phyloP scores from a whole-genome alignment of 305 asterid species.

The Solanum aculeatissimum region DNA sequence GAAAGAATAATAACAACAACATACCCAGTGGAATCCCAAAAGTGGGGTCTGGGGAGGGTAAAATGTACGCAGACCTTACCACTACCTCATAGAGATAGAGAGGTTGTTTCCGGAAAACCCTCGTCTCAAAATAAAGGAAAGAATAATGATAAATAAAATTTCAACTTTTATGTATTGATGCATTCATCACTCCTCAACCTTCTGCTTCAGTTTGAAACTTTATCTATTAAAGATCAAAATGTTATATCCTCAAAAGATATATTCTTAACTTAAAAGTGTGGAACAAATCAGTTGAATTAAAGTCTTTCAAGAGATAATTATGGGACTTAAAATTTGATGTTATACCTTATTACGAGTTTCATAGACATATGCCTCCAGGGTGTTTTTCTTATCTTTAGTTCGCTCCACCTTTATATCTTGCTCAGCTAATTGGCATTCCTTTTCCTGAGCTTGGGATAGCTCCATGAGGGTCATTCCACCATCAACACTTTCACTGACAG shows the following conservation, averaged over 20 bases:
- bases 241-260: not conserved
- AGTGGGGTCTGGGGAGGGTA: no score
- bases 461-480: constrained; percentile 60
- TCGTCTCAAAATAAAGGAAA: no score
- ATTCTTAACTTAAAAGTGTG: not conserved
- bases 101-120: no score
- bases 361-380: constrained; percentile 87
- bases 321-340: constrained; percentile 2
- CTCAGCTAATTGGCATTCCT: constrained; percentile 57
- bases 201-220: not conserved
- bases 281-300: not conserved
- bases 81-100: no score
- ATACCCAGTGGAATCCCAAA: no score
- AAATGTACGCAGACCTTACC: no score
- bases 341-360: constrained; percentile 87
- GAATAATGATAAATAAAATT: not conserved
- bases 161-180: not conserved
- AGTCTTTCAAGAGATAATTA: not conserved
- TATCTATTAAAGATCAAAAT: not conserved
- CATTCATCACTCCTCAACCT: not conserved
- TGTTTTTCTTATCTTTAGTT: constrained; percentile 90
- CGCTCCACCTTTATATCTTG: constrained; percentile 79
- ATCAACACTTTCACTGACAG: constrained; percentile 39
- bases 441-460: constrained; percentile 55
- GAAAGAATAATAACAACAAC: not conserved